Percentiles rank a stretch among this genome's conserved stretches.
Evolutionary conservation across 106 monocot genomes (phyloP).

Genomic region (Amphibolis antarctica): DNA sequence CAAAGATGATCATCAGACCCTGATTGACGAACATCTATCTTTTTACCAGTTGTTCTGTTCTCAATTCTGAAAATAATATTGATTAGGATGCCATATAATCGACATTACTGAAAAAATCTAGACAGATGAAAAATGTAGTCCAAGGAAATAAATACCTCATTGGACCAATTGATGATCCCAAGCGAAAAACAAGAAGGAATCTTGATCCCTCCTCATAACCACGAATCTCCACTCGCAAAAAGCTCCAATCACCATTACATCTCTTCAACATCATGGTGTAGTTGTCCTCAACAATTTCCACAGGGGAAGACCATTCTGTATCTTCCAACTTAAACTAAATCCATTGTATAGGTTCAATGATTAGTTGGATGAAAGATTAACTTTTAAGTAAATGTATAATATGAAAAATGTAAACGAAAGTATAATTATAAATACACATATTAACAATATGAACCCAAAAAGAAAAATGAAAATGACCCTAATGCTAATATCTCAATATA

Average conservation of each 20-base stretch:
- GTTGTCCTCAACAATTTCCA: constrained; percentile 74
- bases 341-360: not conserved
- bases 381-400: not conserved
- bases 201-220: constrained; percentile 97
- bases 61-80: constrained; percentile 51
- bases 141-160: constrained; percentile 44
- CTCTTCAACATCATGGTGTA: constrained; percentile 54
- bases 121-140: not conserved
- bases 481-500: too few relatives aligned
- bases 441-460: not conserved
- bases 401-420: not conserved
- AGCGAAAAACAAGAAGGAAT: constrained; percentile 66
- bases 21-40: constrained; percentile 48
- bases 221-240: constrained; percentile 74
- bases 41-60: constrained; percentile 40
- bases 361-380: not conserved
- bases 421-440: not conserved
- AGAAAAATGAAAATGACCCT: too few relatives aligned
- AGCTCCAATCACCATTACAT: constrained; percentile 45
- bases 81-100: not conserved
- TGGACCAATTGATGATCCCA: constrained; percentile 47
- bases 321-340: constrained; percentile 56
- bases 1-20: constrained; percentile 50
- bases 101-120: not conserved
- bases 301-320: constrained; percentile 72